A percentile compares a stretch with the other conserved stretches of the same genome.
Conservation (phyloP, 441 rosid species). For the Euphorbia corollata region DNA sequence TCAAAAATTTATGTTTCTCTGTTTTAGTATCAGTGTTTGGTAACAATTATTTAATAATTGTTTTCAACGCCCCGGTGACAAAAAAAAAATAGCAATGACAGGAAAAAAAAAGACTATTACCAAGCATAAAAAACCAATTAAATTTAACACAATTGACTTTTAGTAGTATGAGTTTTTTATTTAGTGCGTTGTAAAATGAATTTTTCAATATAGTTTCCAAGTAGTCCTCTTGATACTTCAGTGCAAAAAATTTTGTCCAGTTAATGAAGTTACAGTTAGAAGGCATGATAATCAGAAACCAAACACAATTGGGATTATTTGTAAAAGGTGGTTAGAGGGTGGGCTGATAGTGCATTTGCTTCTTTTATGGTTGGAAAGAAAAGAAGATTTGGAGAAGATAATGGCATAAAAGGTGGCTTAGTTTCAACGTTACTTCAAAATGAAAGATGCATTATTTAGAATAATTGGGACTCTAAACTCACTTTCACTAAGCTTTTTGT, state of each 20-base stretch:
- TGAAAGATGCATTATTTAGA: conserved; percentile 18
- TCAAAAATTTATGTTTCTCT: no score
- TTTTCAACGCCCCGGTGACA: no score
- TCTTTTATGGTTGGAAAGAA: conserved; percentile 5
- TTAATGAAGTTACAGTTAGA: background rate
- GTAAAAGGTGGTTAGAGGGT: background rate
- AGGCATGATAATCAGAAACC: background rate
- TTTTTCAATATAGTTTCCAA: background rate
- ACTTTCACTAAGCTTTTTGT: conserved; percentile 2
- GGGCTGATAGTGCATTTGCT: background rate
- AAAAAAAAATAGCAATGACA: no score
- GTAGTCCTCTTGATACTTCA: background rate
- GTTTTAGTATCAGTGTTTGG: no score
- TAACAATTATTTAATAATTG: no score
- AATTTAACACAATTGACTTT: no score
- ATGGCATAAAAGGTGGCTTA: conserved; percentile 32
- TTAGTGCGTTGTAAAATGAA: no score
- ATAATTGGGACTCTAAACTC: conserved; percentile 6
- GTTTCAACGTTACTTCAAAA: conserved; percentile 46
- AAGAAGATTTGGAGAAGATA: conserved; percentile 7
- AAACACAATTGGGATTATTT: background rate
- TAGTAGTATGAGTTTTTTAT: no score
- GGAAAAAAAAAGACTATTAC: no score
- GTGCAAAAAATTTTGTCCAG: background rate
- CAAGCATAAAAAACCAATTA: no score